Percentiles rank a stretch among this genome's conserved stretches.
phyloP scores from a whole-genome alignment of 257 asterid species.

The Penstemon davidsonii region DNA sequence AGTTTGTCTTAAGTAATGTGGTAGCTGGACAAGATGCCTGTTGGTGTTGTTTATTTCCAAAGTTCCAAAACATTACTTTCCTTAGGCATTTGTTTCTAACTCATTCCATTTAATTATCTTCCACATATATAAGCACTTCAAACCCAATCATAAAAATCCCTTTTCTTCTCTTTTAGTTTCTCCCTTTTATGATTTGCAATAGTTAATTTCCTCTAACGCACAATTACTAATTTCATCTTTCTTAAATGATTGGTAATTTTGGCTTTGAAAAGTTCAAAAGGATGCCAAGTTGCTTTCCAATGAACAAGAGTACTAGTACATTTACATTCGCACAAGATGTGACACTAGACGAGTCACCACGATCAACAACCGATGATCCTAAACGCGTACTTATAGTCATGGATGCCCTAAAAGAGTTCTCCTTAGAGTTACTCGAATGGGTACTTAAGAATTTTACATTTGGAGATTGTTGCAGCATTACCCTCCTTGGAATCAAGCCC shows the following conservation, averaged over 20 bases:
- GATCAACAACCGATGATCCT: conserved; percentile 33
- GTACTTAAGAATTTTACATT: conserved; percentile 51
- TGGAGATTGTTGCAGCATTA: conserved; percentile 41
- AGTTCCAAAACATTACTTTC: background rate
- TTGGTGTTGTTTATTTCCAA: background rate
- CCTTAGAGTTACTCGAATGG: conserved; percentile 59
- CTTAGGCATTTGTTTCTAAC: background rate
- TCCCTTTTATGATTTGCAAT: background rate
- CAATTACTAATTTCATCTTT: background rate
- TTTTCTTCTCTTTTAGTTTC: conserved; percentile 10
- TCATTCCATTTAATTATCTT: background rate
- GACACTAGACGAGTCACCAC: conserved; percentile 22
- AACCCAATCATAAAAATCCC: conserved; percentile 17
- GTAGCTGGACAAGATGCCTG: background rate
- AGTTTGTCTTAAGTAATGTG: background rate
- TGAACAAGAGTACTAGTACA: background rate
- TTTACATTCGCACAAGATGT: conserved; percentile 17
- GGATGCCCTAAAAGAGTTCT: conserved; percentile 59
- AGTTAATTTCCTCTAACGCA: no score
- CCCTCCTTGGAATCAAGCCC: conserved; percentile 55
- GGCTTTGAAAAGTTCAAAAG: background rate
- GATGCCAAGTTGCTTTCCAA: conserved; percentile 25
- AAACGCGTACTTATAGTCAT: conserved; percentile 53
- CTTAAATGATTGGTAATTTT: conserved; percentile 2
- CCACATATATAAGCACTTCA: conserved; percentile 4